Evolutionary conservation across 2,329 filamentous ascomycete species (phyloP).

Genomic region (Kalmusia sp.): DNA sequence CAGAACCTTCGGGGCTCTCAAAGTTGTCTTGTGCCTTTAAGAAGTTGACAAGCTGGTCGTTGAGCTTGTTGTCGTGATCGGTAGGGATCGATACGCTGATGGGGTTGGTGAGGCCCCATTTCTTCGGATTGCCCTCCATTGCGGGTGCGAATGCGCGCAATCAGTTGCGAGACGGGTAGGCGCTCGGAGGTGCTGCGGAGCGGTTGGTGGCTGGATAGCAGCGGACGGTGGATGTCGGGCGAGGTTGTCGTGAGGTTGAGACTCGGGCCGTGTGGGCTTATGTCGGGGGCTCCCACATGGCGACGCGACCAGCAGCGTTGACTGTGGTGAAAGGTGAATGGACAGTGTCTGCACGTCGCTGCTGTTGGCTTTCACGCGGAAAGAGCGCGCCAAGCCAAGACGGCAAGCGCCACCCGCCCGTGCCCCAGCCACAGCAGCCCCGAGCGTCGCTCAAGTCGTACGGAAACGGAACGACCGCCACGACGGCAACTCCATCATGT

Average conservation of each 20-base stretch:
- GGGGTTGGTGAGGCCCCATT: conserved; percentile 80
- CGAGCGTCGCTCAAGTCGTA: too few species aligned
- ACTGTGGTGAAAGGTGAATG: conserved; percentile 23
- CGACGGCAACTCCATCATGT: conserved; percentile 9
- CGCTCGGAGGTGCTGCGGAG: conserved; percentile 29
- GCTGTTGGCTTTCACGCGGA: conserved; percentile 18
- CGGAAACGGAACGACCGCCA: too few species aligned
- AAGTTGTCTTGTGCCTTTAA: conserved; percentile 91
- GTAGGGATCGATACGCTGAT: conserved; percentile 82
- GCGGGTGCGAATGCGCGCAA: conserved; percentile 10
- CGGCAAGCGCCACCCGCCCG: conserved; percentile 8
- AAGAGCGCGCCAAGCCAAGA: background rate
- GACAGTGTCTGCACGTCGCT: conserved; percentile 15
- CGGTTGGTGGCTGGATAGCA: conserved; percentile 8
- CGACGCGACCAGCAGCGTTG: conserved; percentile 30
- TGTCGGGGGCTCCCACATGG: conserved; percentile 39
- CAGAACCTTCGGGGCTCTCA: conserved; percentile 81
- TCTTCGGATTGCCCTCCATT: conserved; percentile 43
- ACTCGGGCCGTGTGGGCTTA: conserved; percentile 12
- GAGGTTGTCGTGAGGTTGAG: conserved; percentile 22
- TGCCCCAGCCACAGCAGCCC: conserved; percentile 12
- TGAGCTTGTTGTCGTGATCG: conserved; percentile 76
- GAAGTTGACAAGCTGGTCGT: conserved; percentile 81
- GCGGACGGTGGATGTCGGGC: conserved; percentile 7
- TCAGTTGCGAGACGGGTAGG: conserved; percentile 18